Base-by-base conservation (phyloP, 495 filamentous ascomycete species). In the Penicillium canariense region DNA sequence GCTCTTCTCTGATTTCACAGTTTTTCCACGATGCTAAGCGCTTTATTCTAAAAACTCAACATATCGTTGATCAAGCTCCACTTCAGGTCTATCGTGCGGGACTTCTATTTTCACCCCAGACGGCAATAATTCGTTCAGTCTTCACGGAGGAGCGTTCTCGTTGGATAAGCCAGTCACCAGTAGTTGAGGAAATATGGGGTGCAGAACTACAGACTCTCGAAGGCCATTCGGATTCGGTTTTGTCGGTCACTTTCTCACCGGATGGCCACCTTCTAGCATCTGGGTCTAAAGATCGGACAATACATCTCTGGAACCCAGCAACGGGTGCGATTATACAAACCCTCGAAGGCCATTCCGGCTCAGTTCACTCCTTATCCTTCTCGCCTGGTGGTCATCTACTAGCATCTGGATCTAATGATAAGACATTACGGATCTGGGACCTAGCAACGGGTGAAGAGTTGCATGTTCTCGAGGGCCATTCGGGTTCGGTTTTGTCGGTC, bases 21-120 rank as follows among this genome's bases (percentile, higher is more conserved):
- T 48, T 49, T 27, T 15, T 53, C 8, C 39, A 46, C 4, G 50
- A 53, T 36, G 39, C 50, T n/a, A 53, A 52, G 36, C 62, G 68
- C 17, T 77, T 76, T 57, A 49, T 68, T 23, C 48, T 67, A 12
- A 52, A 47, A 20, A 59, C 59, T 42, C 50, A n/a, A 57, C 66
- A 54, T 47, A 74, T 20, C 62, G 71, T 50, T 38, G 62, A 52
- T 70, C 67, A 52, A 58, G 22, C 40, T n/a, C 54, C 51, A 6
- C 60, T 62, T 38, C 60, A 62, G 27, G 0, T 59, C n/a, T 62
- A 62, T 44, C 52, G 32, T 12, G 50, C 65, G 17, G 68, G 61
- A 12, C 64, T 77, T 31, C 20, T 71, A 14, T 77, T 76, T 58
- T 52, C 62, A 9, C 73, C 66, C 31, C 35, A 53, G 38, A 65